Conservation (phyloP, 805 yeast genomes). For the Candida piceae region DNA sequence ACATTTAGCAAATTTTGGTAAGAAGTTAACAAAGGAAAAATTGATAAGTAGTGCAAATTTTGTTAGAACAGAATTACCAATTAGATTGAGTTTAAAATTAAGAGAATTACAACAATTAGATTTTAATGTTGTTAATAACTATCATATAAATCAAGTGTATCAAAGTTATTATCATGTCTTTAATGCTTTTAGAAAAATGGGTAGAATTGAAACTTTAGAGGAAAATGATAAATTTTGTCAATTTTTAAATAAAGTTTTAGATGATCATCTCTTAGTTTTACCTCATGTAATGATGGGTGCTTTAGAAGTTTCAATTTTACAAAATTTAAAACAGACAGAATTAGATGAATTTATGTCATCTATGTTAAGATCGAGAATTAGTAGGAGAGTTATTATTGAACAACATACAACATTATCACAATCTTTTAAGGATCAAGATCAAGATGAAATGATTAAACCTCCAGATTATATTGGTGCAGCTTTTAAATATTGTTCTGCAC, state of each 20-base stretch:
- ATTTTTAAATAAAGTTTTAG: slow-evolving; percentile 58
- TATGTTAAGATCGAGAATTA: slow-evolving; percentile 78
- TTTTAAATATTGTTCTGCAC: slow-evolving; percentile 72
- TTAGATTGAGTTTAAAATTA: slow-evolving; percentile 75
- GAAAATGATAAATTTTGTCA: slow-evolving; percentile 74
- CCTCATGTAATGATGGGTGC: slow-evolving; percentile 95
- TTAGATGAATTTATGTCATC: slow-evolving; percentile 73
- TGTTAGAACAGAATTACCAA: slow-evolving; percentile 79
- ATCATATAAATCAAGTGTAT: slow-evolving; percentile 81
- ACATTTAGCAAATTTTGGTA: slow-evolving; percentile 87
- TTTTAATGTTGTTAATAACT: slow-evolving; percentile 77
- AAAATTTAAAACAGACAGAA: slow-evolving; percentile 51
- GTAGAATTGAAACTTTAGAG: slow-evolving; percentile 58
- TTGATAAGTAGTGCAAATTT: slow-evolving; percentile 81
- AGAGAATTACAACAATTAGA: slow-evolving; percentile 76
- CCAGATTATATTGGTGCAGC: slow-evolving; percentile 70
- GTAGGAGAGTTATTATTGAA: slow-evolving; percentile 85
- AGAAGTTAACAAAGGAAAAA: slow-evolving; percentile 68
- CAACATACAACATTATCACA: slow-evolving; percentile 81
- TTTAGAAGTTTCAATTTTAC: slow-evolving; percentile 64
- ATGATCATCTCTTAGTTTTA: slow-evolving; percentile 73
- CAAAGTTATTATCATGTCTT: slow-evolving; percentile 83
- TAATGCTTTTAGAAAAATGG: slow-evolving; percentile 74
- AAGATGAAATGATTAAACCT: slow-evolving; percentile 38
- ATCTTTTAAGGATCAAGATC: slow-evolving; percentile 42